Conservation (phyloP, 371 early-diverging fungal species). For the Mycotypha africana region DNA sequence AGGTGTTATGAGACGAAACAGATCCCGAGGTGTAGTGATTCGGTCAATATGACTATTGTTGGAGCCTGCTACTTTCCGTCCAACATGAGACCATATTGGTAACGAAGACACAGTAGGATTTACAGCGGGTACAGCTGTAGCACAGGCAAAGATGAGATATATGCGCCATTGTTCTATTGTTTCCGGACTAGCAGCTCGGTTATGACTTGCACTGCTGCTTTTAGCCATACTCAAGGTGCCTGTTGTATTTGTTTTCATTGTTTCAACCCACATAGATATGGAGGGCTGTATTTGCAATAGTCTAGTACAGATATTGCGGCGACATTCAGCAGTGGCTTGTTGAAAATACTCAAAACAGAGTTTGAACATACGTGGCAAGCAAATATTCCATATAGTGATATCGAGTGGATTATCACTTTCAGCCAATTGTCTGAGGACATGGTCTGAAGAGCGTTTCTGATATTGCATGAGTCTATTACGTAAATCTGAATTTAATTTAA, state of each 20-base stretch:
- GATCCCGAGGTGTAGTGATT: conserved; percentile 52
- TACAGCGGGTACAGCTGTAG: conserved; percentile 46
- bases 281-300: conserved; percentile 59
- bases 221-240: conserved; percentile 43
- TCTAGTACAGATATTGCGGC: conserved; percentile 55
- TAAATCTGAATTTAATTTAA: conserved; percentile 36
- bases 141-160: conserved; percentile 66
- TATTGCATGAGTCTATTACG: conserved; percentile 46
- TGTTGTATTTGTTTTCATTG: conserved; percentile 27
- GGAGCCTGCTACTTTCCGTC: conserved; percentile 50
- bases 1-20: conserved; percentile 58
- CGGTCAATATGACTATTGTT: no score
- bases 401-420: conserved; percentile 49
- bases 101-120: conserved; percentile 18
- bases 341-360: conserved; percentile 62
- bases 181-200: conserved; percentile 46
- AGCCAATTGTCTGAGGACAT: conserved; percentile 29
- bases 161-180: conserved; percentile 77
- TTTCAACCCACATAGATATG: conserved; percentile 53
- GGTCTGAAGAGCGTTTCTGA: conserved; percentile 30
- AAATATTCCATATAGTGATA: conserved; percentile 49
- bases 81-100: conserved; percentile 37
- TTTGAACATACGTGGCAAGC: conserved; percentile 65
- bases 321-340: conserved; percentile 51
- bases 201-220: conserved; percentile 23